A percentile compares a stretch with the other conserved stretches of the same genome.
Conservation (phyloP, 768 basidiomycete species). For the Nevesoporus exiguus region DNA sequence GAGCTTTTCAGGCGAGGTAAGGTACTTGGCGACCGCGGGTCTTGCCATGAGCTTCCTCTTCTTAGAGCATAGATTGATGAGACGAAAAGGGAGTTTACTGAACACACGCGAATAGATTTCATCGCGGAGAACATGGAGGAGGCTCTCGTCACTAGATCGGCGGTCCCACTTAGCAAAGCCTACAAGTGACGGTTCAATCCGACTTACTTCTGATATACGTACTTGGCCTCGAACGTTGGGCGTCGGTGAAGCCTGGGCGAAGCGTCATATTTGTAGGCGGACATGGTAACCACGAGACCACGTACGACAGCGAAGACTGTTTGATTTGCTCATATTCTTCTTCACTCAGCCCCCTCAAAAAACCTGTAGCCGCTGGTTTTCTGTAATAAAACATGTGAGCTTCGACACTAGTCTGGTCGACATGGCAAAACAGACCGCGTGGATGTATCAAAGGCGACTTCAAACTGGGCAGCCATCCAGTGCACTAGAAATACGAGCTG, state of each 20-base stretch:
- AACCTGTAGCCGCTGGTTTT: too few relatives aligned
- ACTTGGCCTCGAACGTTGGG: not conserved
- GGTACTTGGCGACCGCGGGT: not conserved
- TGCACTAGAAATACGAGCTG: too few relatives aligned
- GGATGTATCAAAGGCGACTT: too few relatives aligned
- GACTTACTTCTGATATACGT: not conserved
- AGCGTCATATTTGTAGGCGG: not conserved
- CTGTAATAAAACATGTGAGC: too few relatives aligned
- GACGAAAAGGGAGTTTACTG: not conserved
- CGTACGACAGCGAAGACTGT: not conserved
- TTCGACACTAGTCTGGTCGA: too few relatives aligned
- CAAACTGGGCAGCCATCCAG: too few relatives aligned
- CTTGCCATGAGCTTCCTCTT: not conserved
- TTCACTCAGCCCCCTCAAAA: not conserved
- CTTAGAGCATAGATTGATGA: not conserved
- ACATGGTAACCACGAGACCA: not conserved
- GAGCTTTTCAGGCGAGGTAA: not conserved
- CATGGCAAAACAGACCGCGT: too few relatives aligned
- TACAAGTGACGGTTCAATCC: not conserved
- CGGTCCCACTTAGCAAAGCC: not conserved
- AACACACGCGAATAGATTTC: constrained; percentile 1
- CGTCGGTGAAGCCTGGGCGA: not conserved
- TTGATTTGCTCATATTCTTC: not conserved
- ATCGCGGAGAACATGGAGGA: not conserved
- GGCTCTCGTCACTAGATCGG: not conserved